Evolutionary conservation across 768 basidiomycete species (phyloP), one percentile per base, ranked within the genome.

Genomic region (Podaxis sp.): DNA sequence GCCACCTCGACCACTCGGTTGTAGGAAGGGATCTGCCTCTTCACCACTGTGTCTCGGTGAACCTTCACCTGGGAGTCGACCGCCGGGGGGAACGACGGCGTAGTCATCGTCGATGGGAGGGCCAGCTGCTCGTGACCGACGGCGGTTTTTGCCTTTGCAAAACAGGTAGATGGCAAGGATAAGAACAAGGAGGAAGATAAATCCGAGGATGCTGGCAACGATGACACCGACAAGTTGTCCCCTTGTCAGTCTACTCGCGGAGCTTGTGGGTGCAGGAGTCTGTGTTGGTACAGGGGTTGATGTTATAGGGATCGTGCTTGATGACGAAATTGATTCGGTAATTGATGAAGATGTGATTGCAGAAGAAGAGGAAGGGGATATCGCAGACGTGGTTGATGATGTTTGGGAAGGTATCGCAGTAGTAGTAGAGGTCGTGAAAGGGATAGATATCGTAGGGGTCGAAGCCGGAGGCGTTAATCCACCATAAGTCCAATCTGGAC

Each of bases 41-140:
- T 88, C 88, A 5, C 89, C 89, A 53, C 86, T 89, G 32, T 80
- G 79, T 9, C 87, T 78, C 1, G 89, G 87, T 25, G 85, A 85
- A 36, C 87, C 87, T 70, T 89, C 85, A n/a, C 85, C 88, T 36
- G 73, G 76, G 2, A 75, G 67, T 32, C 74, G 74, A 21, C 67
- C 73, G 21, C 73, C 79, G 14, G 73, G 70, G 11, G 72, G 71
- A 27, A 83, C 71, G 40, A 79, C 71, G 54, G 70, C 66, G 60
- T 76, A 78, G 44, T 76, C 75, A 18, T 74, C 73, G 32, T 79
- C 76, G 38, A 73, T 70, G 3, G 73, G 70, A 4, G 72, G 69
- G 53, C 70, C 68, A 51, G 63, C 75, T 55, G 67, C 72, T 72
- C 74, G 23, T 70, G 67, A 18, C 46, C 54, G 37, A 50, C 70